phyloP scores from a whole-genome alignment of 2,329 filamentous ascomycete genomes.

The Fusarium verrucosum region DNA sequence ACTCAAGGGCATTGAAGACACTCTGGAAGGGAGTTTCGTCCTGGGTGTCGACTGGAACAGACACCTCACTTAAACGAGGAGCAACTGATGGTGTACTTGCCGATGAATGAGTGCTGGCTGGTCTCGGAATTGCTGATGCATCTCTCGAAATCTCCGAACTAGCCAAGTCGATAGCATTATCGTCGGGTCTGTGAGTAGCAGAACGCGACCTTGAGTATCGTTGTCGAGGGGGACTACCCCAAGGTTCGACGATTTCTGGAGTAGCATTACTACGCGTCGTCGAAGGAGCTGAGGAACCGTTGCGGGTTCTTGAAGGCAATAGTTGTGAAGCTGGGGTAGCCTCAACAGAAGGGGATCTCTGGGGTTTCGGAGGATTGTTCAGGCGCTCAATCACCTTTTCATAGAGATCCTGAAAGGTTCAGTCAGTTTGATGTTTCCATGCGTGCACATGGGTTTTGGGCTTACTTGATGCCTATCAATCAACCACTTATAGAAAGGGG shows the following conservation, averaged over 20 bases:
- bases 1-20: slow-evolving; percentile 43
- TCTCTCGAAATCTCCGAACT: slow-evolving; percentile 2
- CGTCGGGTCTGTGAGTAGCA: slow-evolving; percentile 8
- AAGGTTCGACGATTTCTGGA: slow-evolving; percentile 19
- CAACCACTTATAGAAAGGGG: slow-evolving; percentile 62
- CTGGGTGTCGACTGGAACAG: neutral
- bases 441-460: neutral
- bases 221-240: slow-evolving; percentile 9
- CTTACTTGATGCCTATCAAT: slow-evolving; percentile 53
- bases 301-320: slow-evolving; percentile 38
- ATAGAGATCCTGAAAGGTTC: slow-evolving; percentile 40
- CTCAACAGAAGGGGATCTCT: slow-evolving; percentile 33
- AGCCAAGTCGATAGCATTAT: neutral
- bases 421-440: neutral
- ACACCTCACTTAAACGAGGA: neutral
- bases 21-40: slow-evolving; percentile 43
- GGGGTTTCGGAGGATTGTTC: slow-evolving; percentile 35
- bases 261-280: slow-evolving; percentile 18
- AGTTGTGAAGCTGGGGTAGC: slow-evolving; percentile 2
- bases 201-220: slow-evolving; percentile 35
- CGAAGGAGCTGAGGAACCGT: slow-evolving; percentile 28
- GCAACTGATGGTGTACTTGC: slow-evolving; percentile 4
- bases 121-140: neutral
- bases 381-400: slow-evolving; percentile 35
- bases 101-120: slow-evolving; percentile 8